Conservation (phyloP, 2,329 filamentous ascomycete genomes). For the Hypoxylon sp. region DNA sequence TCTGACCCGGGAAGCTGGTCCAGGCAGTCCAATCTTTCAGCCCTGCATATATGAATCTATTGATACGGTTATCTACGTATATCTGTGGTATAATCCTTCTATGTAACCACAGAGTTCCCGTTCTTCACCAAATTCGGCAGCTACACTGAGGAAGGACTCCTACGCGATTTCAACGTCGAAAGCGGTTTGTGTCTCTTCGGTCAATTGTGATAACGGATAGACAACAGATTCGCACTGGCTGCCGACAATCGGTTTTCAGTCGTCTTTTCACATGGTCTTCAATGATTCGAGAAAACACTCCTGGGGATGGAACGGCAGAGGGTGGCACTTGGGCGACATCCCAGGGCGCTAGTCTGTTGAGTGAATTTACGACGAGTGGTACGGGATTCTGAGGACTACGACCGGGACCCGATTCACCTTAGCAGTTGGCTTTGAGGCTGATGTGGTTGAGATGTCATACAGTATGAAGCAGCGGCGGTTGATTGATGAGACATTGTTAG, state of each 20-base stretch:
- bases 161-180: neutral
- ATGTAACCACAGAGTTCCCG: neutral
- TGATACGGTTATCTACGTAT: too few relatives aligned
- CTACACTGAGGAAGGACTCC: neutral
- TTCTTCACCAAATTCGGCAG: neutral
- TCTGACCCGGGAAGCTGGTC: slow-evolving; percentile 12
- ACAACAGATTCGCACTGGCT: neutral
- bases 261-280: neutral
- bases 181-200: neutral
- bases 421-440: neutral
- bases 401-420: neutral
- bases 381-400: neutral
- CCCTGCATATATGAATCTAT: slow-evolving; percentile 8
- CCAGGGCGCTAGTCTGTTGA: neutral
- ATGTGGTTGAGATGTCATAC: neutral
- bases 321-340: neutral
- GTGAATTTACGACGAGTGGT: neutral
- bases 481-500: neutral
- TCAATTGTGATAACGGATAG: neutral
- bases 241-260: neutral
- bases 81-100: too few relatives aligned
- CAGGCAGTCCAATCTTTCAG: neutral
- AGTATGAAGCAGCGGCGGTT: neutral
- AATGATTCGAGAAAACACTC: neutral
- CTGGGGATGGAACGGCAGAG: too few relatives aligned